Conservation (phyloP, 2,329 filamentous ascomycete species). For the Trichocomaceae sp. region DNA sequence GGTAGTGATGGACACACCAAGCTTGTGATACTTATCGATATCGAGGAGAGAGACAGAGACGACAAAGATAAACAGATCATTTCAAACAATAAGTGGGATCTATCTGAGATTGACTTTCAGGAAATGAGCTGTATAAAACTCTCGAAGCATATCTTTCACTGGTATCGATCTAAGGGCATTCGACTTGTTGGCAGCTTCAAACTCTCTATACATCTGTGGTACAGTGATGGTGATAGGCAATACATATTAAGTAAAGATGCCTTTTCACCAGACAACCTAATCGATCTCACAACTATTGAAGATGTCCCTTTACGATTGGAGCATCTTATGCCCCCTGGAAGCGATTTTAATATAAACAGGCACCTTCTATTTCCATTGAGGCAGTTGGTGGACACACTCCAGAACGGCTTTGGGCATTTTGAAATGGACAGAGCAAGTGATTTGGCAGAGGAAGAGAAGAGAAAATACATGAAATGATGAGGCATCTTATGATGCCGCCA, state of each 20-base stretch:
- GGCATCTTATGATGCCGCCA: too few species aligned
- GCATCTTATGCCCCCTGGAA: background rate
- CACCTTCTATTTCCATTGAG: background rate
- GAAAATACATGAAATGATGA: too few species aligned
- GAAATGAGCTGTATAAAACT: background rate
- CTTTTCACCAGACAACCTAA: background rate
- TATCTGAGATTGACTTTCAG: conserved; percentile 2
- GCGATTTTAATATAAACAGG: background rate
- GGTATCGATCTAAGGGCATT: background rate
- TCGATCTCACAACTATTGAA: background rate
- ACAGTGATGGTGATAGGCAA: background rate
- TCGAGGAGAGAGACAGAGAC: background rate
- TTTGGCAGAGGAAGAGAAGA: background rate
- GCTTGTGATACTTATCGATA: background rate
- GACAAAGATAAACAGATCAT: background rate
- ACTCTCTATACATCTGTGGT: background rate
- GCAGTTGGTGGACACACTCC: background rate
- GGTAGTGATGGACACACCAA: too few species aligned
- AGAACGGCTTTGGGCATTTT: background rate
- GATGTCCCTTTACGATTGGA: background rate
- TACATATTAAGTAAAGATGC: background rate
- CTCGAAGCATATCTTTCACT: background rate
- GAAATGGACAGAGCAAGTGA: background rate
- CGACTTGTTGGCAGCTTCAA: background rate
- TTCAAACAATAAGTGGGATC: background rate